Base-by-base conservation (phyloP, 2,329 filamentous ascomycete species). In the Colletotrichum chlorophyti region DNA sequence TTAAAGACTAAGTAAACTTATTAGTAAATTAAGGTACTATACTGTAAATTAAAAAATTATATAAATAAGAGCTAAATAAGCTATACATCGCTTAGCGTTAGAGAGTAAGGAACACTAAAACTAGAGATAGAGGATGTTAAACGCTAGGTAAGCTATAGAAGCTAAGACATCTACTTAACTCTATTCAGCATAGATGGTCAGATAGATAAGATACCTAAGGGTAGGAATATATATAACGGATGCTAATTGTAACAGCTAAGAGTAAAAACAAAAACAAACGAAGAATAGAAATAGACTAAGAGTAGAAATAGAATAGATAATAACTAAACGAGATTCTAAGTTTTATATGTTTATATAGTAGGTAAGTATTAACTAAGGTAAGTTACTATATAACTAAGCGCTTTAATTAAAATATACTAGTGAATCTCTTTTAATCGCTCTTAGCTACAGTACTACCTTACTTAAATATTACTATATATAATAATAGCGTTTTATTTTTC, bases 111-210 rank as follows among this genome's bases (percentile, higher is more conserved):
- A 14, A 23, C 43, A 35, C 17, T 47, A 5, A 15, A 47, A 47
- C 43, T 14, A 47, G 29, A 47, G 43, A 47, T 21, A 47, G 27
- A 47, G 43, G 43, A 47, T 35, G 14, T 47, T 47, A 6, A 35
- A 47, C 43, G 19, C 43, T 4, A 47, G 43, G 43, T 47, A 47
- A 15, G 43, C 29, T 47, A 17, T 17, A 7, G 7, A 47, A 15
- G 11, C 43, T 14, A 47, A 47, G 43, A 35, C 12, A 47, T 47
- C 43, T 3, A 21, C 43, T 7, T 19, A 47, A 24, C 43, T 47
- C 43, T 5, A 47, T 24, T 47, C 3, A 4, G 43, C 14, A 15
- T 4, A 47, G 19, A 47, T 10, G 11, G 19, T 47, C 7, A 5
- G 43, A 23, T 47, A 47, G 7, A 47, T 21, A 5, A 47, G 43